Base-by-base conservation (phyloP, 495 filamentous ascomycete genomes). In the Hyaloscypha finlandica region DNA sequence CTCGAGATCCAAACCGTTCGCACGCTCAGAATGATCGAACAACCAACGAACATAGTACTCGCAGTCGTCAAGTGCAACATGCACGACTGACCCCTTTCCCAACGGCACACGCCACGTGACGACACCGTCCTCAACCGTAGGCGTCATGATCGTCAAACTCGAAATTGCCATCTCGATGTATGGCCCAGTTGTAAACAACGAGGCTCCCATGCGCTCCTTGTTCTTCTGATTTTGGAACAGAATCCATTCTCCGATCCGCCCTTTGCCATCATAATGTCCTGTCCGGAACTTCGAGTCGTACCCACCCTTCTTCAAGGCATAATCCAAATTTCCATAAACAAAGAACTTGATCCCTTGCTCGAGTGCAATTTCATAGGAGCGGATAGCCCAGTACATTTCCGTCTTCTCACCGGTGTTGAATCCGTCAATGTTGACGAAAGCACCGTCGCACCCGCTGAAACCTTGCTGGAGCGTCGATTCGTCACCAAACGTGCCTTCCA, bases 251-350 rank as follows among this genome's bases (percentile, higher is more conserved):
- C 69, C 77, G 19, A 87, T 74, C n/a, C 82, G 77, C 0, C 83
- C 84, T 71, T 88, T 87, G 2, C 77, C 84, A 70, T 86, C 83
- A 62, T 81, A 81, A 75, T 87, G 85, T 0, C 83, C 85, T 3
- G 71, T 71, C 14, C 81, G 77, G 65, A 79, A 84, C 63, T 79
- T 73, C 8, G 79, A 74, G 35, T 81, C 70, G 63, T 77, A 84
- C 1, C 78, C 80, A 56, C 76, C 70, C 67, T 81, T 78, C 74
- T 83, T 82, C 60, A 76, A 76, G 0, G 63, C 70, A 57, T 79
- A 85, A 51, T 85, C 82, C 8, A 84, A 71, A 61, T 78, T 81
- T 0, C 80, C 81, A 59, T 80, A 85, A 2, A 88, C 74, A 73
- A 81, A 88, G 71, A 83, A 79, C 71, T 81, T 76, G 20, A 86